phyloP scores from a whole-genome alignment of 495 filamentous ascomycete genomes.

The Trichocladium uniseriatum region DNA sequence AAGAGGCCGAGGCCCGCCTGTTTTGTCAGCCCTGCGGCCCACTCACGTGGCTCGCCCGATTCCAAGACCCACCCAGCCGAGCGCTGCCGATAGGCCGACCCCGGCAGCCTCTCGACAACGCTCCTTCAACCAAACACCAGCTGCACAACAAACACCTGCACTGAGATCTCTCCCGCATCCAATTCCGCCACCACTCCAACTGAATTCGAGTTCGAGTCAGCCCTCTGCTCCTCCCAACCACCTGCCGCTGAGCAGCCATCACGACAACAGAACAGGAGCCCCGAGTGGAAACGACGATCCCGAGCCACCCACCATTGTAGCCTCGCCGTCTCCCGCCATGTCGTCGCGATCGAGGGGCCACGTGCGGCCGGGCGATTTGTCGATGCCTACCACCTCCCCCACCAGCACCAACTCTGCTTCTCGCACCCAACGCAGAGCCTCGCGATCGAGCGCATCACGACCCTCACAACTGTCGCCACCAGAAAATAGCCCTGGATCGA shows the following conservation, averaged over 20 bases:
- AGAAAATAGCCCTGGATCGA: not conserved
- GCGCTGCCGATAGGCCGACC: slow-evolving; percentile 1
- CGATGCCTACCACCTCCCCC: not conserved
- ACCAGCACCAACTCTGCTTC: too few species aligned
- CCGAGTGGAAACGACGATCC: not conserved
- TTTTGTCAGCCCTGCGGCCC: too few species aligned
- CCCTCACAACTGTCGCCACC: not conserved
- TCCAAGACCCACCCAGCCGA: too few species aligned
- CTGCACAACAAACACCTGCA: not conserved
- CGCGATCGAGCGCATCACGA: not conserved
- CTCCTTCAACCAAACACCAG: not conserved
- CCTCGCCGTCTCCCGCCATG: not conserved
- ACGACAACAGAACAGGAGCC: not conserved
- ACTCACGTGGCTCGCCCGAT: too few species aligned
- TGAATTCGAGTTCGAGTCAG: not conserved
- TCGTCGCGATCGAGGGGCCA: not conserved
- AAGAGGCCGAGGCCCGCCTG: too few species aligned
- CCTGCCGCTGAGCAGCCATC: too few species aligned
- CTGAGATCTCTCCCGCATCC: not conserved
- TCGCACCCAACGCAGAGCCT: not conserved
- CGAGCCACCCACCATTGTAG: too few species aligned
- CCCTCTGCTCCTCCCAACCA: too few species aligned
- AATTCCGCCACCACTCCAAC: not conserved
- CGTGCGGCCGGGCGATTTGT: not conserved
- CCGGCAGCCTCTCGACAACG: not conserved